Conservation (phyloP, 805 yeast genomes). For the Blastobotrys chiropterorum region DNA sequence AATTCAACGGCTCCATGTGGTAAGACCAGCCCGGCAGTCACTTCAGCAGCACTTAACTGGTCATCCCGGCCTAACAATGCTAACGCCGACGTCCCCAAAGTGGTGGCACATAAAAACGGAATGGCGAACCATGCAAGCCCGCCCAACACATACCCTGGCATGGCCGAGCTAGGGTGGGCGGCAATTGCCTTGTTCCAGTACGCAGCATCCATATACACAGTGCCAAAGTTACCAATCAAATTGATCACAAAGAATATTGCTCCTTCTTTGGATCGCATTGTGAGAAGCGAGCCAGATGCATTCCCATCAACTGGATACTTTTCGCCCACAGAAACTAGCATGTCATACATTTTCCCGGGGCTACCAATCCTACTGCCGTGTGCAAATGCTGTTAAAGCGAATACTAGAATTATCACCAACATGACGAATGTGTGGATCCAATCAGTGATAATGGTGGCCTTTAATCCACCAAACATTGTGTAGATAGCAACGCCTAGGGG, state of each 20-base stretch:
- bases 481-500: constrained; percentile 76
- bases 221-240: constrained; percentile 84
- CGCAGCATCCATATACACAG: constrained; percentile 80
- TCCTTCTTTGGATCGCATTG: constrained; percentile 79
- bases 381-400: constrained; percentile 75
- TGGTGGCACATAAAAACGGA: constrained; percentile 75
- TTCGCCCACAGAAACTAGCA: constrained; percentile 50
- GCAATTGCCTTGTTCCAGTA: constrained; percentile 89
- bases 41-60: constrained; percentile 57
- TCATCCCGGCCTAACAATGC: constrained; percentile 41
- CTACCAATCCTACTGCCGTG: constrained; percentile 68
- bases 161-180: constrained; percentile 72
- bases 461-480: constrained; percentile 75
- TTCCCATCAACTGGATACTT: constrained; percentile 69
- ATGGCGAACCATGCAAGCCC: constrained; percentile 90
- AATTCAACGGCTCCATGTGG: constrained; percentile 78
- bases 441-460: constrained; percentile 76
- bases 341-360: constrained; percentile 74
- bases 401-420: constrained; percentile 68
- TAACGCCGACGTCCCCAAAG: constrained; percentile 81
- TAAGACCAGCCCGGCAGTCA: constrained; percentile 61
- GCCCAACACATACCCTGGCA: constrained; percentile 84
- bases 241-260: constrained; percentile 88
- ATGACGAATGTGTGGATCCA: constrained; percentile 77
- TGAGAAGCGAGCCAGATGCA: constrained; percentile 78